A percentile compares a stretch with the other conserved stretches of the same genome.
phyloP scores from a whole-genome alignment of 2,329 filamentous ascomycete species.

The Alternaria tenuissima region DNA sequence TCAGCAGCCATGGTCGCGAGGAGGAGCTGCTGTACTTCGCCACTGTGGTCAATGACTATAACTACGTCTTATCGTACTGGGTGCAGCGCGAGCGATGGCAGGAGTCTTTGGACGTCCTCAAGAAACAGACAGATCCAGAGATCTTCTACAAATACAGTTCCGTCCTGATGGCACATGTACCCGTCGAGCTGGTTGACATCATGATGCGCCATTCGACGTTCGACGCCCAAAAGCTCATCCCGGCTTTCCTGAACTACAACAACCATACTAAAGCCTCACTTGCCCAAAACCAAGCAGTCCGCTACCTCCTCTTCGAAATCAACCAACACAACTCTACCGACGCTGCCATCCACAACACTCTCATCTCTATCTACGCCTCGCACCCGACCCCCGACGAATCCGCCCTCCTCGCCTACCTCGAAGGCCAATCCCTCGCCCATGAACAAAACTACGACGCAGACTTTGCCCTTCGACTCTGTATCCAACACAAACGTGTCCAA shows the following conservation, averaged over 20 bases:
- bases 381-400: slow-evolving; percentile 84
- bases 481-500: slow-evolving; percentile 90
- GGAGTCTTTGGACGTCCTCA: slow-evolving; percentile 85
- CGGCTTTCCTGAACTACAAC: slow-evolving; percentile 93
- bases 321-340: slow-evolving; percentile 82
- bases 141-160: slow-evolving; percentile 97
- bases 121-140: slow-evolving; percentile 89
- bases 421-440: slow-evolving; percentile 77
- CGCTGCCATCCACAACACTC: slow-evolving; percentile 93
- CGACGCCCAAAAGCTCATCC: slow-evolving; percentile 86
- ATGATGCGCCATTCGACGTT: slow-evolving; percentile 90
- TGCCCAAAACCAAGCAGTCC: slow-evolving; percentile 82
- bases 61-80: slow-evolving; percentile 97
- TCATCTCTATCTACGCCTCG: slow-evolving; percentile 94
- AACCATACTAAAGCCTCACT: slow-evolving; percentile 74
- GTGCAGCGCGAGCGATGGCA: slow-evolving; percentile 92
- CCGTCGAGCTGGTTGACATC: slow-evolving; percentile 89
- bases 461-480: slow-evolving; percentile 94
- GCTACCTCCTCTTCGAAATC: slow-evolving; percentile 93
- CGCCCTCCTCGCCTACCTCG: slow-evolving; percentile 84
- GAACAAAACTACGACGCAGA: slow-evolving; percentile 92
- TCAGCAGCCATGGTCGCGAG: slow-evolving; percentile 93
- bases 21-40: slow-evolving; percentile 93
- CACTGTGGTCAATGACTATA: slow-evolving; percentile 86
- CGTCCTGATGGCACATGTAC: slow-evolving; percentile 90